Evolutionary conservation across 768 basidiomycete genomes (phyloP).

Genomic region (Lentinula raphanica): DNA sequence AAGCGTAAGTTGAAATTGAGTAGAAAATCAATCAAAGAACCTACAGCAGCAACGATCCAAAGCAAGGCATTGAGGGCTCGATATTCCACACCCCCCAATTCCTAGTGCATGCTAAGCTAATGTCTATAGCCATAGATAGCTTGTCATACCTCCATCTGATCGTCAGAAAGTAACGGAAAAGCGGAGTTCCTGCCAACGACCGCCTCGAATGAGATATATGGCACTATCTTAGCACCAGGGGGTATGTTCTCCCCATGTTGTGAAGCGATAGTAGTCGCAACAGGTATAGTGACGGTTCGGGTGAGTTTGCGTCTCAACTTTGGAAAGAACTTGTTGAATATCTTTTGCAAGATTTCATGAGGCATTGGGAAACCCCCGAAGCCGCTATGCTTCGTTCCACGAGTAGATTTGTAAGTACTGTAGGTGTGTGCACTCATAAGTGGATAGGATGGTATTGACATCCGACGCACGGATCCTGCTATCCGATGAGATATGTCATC

Average conservation of each 20-base stretch:
- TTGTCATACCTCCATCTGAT: conserved; percentile 59
- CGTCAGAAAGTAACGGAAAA: conserved; percentile 64
- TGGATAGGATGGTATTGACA: conserved; percentile 13
- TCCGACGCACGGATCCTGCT: conserved; percentile 18
- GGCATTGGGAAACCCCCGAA: conserved; percentile 79
- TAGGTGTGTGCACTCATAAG: conserved; percentile 16
- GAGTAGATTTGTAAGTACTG: conserved; percentile 14
- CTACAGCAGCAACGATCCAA: conserved; percentile 73
- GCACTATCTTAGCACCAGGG: conserved; percentile 48
- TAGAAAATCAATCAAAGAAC: conserved; percentile 22
- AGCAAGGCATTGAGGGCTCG: conserved; percentile 74
- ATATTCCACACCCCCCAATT: conserved; percentile 92
- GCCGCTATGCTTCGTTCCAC: conserved; percentile 35
- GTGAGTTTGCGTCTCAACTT: conserved; percentile 49
- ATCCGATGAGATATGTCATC: not conserved
- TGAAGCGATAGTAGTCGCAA: conserved; percentile 55
- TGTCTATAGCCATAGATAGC: not conserved
- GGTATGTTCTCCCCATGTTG: conserved; percentile 27
- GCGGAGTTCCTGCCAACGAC: conserved; percentile 78
- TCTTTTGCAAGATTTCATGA: conserved; percentile 40
- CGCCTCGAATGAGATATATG: conserved; percentile 85
- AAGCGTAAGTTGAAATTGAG: not conserved
- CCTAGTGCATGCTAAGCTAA: conserved; percentile 20
- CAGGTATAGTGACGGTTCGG: conserved; percentile 72
- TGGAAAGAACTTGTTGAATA: conserved; percentile 62